These are phyloP conservation scores for Ophiocordyceps camponoti-rufipedis DNA, from an alignment of 2,329 filamentous ascomycete species.

Conservation along the genomic window DNA sequence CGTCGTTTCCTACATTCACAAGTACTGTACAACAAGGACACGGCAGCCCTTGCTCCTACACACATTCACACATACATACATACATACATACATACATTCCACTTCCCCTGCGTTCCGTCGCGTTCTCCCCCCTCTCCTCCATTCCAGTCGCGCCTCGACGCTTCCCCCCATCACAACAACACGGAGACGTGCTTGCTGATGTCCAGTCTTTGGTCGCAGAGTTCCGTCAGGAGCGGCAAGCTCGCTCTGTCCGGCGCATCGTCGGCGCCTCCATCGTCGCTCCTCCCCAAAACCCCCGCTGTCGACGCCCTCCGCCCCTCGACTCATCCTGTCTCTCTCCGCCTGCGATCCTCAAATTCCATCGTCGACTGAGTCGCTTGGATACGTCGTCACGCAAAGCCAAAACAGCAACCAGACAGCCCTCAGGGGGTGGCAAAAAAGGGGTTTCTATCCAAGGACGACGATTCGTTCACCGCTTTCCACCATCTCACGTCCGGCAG, in stretches of 20 bases:
- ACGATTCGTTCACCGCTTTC: not conserved
- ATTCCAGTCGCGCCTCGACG: slow-evolving; percentile 7
- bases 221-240: not conserved
- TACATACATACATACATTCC: not conserved
- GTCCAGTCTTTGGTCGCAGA: not conserved
- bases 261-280: not conserved
- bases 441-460: not conserved
- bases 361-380: not conserved
- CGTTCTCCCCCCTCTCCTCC: slow-evolving; percentile 3
- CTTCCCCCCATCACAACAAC: slow-evolving; percentile 6
- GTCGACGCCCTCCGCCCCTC: not conserved
- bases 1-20: no score
- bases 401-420: not conserved
- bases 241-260: not conserved
- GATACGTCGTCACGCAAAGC: not conserved
- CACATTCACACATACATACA: not conserved
- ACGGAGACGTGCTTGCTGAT: slow-evolving; percentile 1
- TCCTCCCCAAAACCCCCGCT: not conserved
- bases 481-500: not conserved
- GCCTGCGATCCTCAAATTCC: not conserved
- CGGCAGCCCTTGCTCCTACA: no score
- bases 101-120: slow-evolving; percentile 4
- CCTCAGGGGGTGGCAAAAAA: no score
- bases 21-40: no score
- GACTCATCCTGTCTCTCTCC: not conserved